Percentiles rank a stretch among this genome's conserved stretches.
Evolutionary conservation across 1,284 basidiomycete genomes (phyloP).

Genomic region (Austroboletus olivaceoglutinosus): DNA sequence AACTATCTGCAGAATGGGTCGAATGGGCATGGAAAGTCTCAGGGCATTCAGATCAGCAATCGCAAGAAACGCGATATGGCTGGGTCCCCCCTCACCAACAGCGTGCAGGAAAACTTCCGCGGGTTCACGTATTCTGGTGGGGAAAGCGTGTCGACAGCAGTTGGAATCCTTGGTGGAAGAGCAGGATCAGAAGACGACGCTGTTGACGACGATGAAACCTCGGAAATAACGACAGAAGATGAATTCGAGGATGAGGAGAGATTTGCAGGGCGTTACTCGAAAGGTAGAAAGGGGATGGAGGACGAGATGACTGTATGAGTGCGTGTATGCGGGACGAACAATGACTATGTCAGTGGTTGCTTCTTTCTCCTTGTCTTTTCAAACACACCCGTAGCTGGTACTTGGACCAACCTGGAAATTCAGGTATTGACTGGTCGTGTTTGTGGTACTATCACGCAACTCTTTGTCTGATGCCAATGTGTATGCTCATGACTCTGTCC

Average conservation of each 20-base stretch:
- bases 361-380: slow-evolving; percentile 7
- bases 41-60: slow-evolving; percentile 57
- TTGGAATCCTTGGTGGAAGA: slow-evolving; percentile 36
- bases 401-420: slow-evolving; percentile 21
- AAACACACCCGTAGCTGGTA: slow-evolving; percentile 7
- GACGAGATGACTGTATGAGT: slow-evolving; percentile 40
- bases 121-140: slow-evolving; percentile 90
- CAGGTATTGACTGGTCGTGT: slow-evolving; percentile 7
- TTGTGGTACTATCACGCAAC: slow-evolving; percentile 9
- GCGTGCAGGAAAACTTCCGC: slow-evolving; percentile 92
- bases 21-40: slow-evolving; percentile 21
- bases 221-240: slow-evolving; percentile 59
- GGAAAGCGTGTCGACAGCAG: slow-evolving; percentile 58
- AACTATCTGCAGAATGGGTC: slow-evolving; percentile 11
- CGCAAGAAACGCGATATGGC: slow-evolving; percentile 47
- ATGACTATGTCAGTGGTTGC: slow-evolving; percentile 5
- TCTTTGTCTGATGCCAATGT: slow-evolving; percentile 5
- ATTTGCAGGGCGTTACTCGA: slow-evolving; percentile 63
- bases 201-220: slow-evolving; percentile 44
- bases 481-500: slow-evolving; percentile 1
- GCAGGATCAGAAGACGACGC: slow-evolving; percentile 45
- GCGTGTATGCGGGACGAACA: slow-evolving; percentile 6
- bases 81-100: slow-evolving; percentile 76
- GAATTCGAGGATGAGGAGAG: slow-evolving; percentile 60
- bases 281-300: slow-evolving; percentile 47